These are phyloP conservation scores for Aegilops bicornis DNA, from an alignment of 176 grass and related monocot species.

Conservation along the genomic window DNA sequence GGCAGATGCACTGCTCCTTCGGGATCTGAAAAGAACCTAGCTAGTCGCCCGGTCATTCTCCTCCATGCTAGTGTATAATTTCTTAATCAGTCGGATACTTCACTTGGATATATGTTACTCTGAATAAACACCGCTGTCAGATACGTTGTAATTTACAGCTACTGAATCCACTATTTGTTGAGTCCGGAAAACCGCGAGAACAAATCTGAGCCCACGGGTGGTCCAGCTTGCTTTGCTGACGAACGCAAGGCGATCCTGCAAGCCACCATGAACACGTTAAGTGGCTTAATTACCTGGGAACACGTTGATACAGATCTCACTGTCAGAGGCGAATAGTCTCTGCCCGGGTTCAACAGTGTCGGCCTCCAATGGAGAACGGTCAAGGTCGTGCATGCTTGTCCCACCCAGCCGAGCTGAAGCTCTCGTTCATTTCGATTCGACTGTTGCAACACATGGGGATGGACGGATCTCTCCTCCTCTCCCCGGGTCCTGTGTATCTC, in stretches of 20 bases:
- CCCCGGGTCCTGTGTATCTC: background rate
- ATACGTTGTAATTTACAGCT: background rate
- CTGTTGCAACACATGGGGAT: slow-evolving; percentile 44
- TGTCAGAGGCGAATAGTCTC: slow-evolving; percentile 26
- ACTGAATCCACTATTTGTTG: background rate
- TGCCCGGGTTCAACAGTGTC: background rate
- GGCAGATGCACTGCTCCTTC: background rate
- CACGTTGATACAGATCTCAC: background rate
- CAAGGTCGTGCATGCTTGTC: background rate
- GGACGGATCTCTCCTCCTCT: background rate
- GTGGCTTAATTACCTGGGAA: background rate
- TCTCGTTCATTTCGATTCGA: slow-evolving; percentile 21
- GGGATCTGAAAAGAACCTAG: slow-evolving; percentile 45
- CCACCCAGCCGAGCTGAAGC: background rate
- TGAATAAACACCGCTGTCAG: background rate
- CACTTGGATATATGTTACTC: slow-evolving; percentile 19
- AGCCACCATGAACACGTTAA: background rate
- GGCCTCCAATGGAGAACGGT: background rate
- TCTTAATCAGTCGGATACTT: slow-evolving; percentile 35
- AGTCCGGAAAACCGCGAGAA: background rate
- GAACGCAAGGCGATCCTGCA: background rate
- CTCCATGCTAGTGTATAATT: background rate
- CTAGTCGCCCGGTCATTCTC: slow-evolving; percentile 25
- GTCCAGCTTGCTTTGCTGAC: background rate
- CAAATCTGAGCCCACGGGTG: background rate